Evolutionary conservation across 208 protist species (phyloP).

Genomic region (Hexamita inflata): DNA sequence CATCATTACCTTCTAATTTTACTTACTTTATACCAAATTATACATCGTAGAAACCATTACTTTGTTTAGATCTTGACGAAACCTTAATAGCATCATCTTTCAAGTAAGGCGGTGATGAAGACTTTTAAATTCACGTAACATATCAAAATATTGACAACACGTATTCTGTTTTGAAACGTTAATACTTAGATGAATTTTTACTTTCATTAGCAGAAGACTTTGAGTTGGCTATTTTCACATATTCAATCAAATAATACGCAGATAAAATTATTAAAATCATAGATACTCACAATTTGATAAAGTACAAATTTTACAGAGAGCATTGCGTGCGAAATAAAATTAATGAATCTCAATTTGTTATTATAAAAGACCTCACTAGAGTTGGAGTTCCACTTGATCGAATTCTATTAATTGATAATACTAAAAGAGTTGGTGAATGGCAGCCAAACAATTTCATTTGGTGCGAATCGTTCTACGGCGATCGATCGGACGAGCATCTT

Average conservation of each 20-base stretch:
- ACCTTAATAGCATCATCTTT: not conserved
- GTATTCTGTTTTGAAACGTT: not conserved
- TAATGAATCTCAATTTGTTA: not conserved
- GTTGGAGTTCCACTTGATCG: not conserved
- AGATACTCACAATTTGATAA: constrained; percentile 6
- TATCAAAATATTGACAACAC: no score
- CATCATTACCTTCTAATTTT: no score
- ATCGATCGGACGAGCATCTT: not conserved
- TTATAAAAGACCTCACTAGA: constrained; percentile 18
- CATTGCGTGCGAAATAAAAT: not conserved
- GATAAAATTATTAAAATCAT: constrained; percentile 21
- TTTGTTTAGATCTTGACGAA: constrained; percentile 19
- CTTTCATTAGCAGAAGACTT: not conserved
- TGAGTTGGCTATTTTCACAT: constrained; percentile 16
- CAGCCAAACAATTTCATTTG: constrained; percentile 20
- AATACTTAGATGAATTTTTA: not conserved
- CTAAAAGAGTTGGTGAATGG: not conserved
- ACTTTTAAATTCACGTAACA: constrained; percentile 1
- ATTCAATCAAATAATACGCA: constrained; percentile 24
- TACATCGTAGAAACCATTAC: not conserved
- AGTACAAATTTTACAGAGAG: not conserved
- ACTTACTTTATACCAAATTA: no score
- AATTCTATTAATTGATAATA: constrained; percentile 25
- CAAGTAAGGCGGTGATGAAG: not conserved
- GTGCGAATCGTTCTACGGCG: not conserved